Evolutionary conservation across 2,329 filamentous ascomycete genomes (phyloP), one percentile per base, ranked within the genome.

Genomic region (Fusarium napiforme): DNA sequence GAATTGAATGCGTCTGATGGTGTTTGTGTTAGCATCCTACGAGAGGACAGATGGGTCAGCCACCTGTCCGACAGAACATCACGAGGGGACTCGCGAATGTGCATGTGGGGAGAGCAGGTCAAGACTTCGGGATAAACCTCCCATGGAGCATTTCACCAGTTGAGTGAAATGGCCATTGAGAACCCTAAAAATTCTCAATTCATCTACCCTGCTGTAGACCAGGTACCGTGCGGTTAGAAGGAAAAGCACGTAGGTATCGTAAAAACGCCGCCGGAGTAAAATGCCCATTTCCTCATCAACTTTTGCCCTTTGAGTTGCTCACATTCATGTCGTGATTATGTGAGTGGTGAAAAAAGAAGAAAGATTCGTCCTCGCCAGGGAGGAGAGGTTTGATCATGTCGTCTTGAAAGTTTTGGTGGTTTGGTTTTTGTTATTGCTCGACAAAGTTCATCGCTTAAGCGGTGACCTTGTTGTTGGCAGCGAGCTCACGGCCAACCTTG

Each of bases 401-500:
- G 66, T 71, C 71, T 50, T 70, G 67, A 70, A 59, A 37, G 10
- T 63, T 67, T 43, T 45, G 49, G 21, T 43, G 39, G 42, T 28
- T 60, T 65, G 64, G 43, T 57, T 72, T 72, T 71, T 75, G 63
- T 60, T 74, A 61, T 73, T 73, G 77, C 72, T 72, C 67, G 62
- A 71, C 45, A 68, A 55, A 69, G 56, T 9, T 71, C 62, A 67
- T 61, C 72, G 75, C 75, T 85, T 87, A 88, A 77, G 85, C 85
- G 81, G 90, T 88, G 84, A 87, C 86, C 87, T 92, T 92, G 87
- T 85, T 86, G 88, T 95, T 95, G 84, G 87, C 87, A 84, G 87
- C 87, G 83, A 91, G 88, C 87, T 96, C 93, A 76, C 93, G 92
- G 82, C 93, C 94, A 78, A 87, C 85, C 87, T 92, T 92, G 88